Evolutionary conservation across 176 grass and related monocot species (phyloP), one percentile per base, ranked within the genome.

Genomic region (Oryza glumipatula): DNA sequence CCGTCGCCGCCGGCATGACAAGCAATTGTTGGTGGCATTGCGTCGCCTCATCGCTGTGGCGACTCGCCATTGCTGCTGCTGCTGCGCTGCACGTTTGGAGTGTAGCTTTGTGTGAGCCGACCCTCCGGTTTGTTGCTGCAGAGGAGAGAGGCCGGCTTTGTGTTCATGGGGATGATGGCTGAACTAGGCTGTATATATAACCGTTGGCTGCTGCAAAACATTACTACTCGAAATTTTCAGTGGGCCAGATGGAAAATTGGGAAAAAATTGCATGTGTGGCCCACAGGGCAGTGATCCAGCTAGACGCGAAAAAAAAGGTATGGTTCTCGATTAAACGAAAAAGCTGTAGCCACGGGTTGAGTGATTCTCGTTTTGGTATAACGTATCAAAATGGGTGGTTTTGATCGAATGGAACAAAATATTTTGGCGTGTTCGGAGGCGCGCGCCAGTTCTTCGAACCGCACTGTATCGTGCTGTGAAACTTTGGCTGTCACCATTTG

Each of bases 1-100:
- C 68, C 22, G 4, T 70, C 6, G 32, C 46, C 65, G 72, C 46
- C 65, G 72, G 19, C n/a, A 35, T 3, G 24, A 86, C 65, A 9
- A 94, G 74, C 45, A 83, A 11, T 3, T 28, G 7, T 41, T 90
- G 84, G 85, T 76, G 73, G 88, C 93, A 92, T 86, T 94, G 88
- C 74, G 64, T 10, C 11, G 69, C 17, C 12, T 65, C 85, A 15
- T 49, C 32, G 89, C 87, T 89, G 33, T 87, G 54, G 76, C 84
- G 90, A 74, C 63, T 80, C 19, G 90, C 78, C 82, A 87, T 91
- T 68, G 54, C 49, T 15, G 48, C 35, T 32, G 35, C 35, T 36
- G 35, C 47, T 13, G 43, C 43, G 67, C 65, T 70, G 72, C 15
- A 7, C 63, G 69, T 72, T 74, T 51, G 9, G 47, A 41, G 45